phyloP scores from a whole-genome alignment of 2,329 filamentous ascomycete species.

The Trichoderma sp. region DNA sequence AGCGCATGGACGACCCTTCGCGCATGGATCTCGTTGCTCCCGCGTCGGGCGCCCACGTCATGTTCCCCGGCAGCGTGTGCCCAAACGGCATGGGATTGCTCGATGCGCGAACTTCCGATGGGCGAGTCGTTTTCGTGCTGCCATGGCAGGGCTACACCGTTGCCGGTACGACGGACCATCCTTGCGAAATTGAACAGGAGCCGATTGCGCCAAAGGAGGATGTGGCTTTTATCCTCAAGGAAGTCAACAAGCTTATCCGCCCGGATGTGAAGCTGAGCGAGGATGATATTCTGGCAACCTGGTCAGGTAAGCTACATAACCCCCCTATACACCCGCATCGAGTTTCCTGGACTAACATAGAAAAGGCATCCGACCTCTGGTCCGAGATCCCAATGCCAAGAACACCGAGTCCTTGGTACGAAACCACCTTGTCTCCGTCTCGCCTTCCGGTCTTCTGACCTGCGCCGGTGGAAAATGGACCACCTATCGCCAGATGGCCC shows the following conservation, averaged over 20 bases:
- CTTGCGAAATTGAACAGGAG: slow-evolving; percentile 67
- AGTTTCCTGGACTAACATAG: slow-evolving; percentile 30
- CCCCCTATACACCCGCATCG: background rate
- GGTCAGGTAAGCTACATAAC: slow-evolving; percentile 63
- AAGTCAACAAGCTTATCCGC: slow-evolving; percentile 74
- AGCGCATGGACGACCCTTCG: slow-evolving; percentile 74
- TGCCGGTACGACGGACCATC: slow-evolving; percentile 78
- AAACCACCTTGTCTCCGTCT: slow-evolving; percentile 77
- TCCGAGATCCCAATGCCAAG: slow-evolving; percentile 77
- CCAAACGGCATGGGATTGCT: slow-evolving; percentile 81
- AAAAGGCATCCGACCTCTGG: slow-evolving; percentile 70
- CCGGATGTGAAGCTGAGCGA: slow-evolving; percentile 75
- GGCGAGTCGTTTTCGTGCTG: slow-evolving; percentile 85
- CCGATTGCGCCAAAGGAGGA: slow-evolving; percentile 75
- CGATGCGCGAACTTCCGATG: slow-evolving; percentile 78
- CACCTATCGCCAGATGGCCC: slow-evolving; percentile 85
- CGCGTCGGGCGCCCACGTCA: slow-evolving; percentile 79
- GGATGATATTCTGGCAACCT: slow-evolving; percentile 76
- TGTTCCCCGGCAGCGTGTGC: slow-evolving; percentile 77
- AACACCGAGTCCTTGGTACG: slow-evolving; percentile 83
- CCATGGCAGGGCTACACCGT: slow-evolving; percentile 88
- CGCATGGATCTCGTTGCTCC: slow-evolving; percentile 76
- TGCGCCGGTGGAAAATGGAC: slow-evolving; percentile 88
- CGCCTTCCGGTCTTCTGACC: slow-evolving; percentile 73
- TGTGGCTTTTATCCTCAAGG: slow-evolving; percentile 79